phyloP scores from a whole-genome alignment of 371 early-diverging fungal genomes.

The Mortierella sp. region DNA sequence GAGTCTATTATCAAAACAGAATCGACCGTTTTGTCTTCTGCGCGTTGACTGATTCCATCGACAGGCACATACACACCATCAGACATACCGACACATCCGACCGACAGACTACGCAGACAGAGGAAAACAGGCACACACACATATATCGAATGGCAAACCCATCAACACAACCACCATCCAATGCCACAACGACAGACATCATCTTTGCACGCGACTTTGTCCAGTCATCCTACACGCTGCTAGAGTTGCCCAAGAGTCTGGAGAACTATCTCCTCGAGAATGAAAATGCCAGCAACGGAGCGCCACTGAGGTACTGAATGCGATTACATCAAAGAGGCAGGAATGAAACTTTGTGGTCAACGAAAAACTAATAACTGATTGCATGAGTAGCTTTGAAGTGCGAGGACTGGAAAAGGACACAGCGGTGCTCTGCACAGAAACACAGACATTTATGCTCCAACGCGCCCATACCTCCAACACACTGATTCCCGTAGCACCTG shows the following conservation, averaged over 20 bases:
- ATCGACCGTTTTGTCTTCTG: too few species aligned
- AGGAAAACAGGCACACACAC: too few species aligned
- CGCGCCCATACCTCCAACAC: slow-evolving; percentile 54
- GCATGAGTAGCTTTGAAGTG: slow-evolving; percentile 32
- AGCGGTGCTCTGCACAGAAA: slow-evolving; percentile 46
- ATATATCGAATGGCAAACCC: slow-evolving; percentile 39
- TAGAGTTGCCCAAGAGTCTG: slow-evolving; percentile 34
- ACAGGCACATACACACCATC: too few species aligned
- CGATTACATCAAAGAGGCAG: too few species aligned
- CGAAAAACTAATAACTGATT: too few species aligned
- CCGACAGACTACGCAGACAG: neutral
- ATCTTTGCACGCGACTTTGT: slow-evolving; percentile 44
- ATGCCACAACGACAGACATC: slow-evolving; percentile 44
- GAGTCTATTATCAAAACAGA: too few species aligned
- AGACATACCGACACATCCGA: neutral
- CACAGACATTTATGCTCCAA: slow-evolving; percentile 40
- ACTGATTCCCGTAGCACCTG: slow-evolving; percentile 41
- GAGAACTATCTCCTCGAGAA: slow-evolving; percentile 16
- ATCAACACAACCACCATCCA: slow-evolving; percentile 43
- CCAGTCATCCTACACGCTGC: slow-evolving; percentile 34
- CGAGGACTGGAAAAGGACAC: slow-evolving; percentile 51
- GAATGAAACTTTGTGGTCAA: too few species aligned
- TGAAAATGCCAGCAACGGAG: neutral
- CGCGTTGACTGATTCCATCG: too few species aligned
- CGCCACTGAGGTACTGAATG: slow-evolving; percentile 33